Conservation (phyloP, 495 filamentous ascomycete species). For the Glonium stellatum region DNA sequence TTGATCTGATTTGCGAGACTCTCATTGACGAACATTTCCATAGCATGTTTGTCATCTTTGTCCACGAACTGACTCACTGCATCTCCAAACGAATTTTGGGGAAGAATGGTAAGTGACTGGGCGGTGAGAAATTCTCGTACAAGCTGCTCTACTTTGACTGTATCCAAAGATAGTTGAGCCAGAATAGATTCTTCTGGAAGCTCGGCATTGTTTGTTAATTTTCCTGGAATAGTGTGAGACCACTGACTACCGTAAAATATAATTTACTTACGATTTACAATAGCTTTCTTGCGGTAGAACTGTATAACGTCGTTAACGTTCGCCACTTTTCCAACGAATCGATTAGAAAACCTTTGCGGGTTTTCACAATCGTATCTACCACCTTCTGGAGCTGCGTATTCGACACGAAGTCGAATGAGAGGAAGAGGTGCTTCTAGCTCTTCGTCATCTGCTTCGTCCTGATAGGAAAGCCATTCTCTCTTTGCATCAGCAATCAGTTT, state of each 20-base stretch:
- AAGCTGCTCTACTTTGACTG: conserved; percentile 78
- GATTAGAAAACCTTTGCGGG: conserved; percentile 91
- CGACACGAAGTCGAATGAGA: conserved; percentile 81
- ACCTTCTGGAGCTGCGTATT: conserved; percentile 81
- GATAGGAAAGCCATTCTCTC: conserved; percentile 64
- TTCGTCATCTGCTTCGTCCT: conserved; percentile 54
- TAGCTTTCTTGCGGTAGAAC: conserved; percentile 80
- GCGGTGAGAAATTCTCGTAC: conserved; percentile 77
- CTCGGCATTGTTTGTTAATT: conserved; percentile 37
- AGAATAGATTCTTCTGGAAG: conserved; percentile 55
- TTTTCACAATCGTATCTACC: conserved; percentile 88
- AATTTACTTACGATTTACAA: conserved; percentile 28
- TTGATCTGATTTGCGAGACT: conserved; percentile 70
- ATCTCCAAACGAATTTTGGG: conserved; percentile 84
- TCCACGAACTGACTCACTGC: conserved; percentile 89
- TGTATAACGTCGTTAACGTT: conserved; percentile 92
- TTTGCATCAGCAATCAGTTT: conserved; percentile 82
- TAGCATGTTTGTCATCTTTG: conserved; percentile 90
- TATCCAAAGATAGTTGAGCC: conserved; percentile 58
- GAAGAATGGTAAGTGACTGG: conserved; percentile 82
- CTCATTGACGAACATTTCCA: conserved; percentile 81
- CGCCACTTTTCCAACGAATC: conserved; percentile 82
- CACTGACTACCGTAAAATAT: background rate
- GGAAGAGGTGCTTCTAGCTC: conserved; percentile 59
- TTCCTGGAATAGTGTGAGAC: conserved; percentile 7